Percentiles rank a stretch among this genome's conserved stretches.
Conservation (phyloP, 2,329 filamentous ascomycete genomes). For the Colletotrichum agaves region DNA sequence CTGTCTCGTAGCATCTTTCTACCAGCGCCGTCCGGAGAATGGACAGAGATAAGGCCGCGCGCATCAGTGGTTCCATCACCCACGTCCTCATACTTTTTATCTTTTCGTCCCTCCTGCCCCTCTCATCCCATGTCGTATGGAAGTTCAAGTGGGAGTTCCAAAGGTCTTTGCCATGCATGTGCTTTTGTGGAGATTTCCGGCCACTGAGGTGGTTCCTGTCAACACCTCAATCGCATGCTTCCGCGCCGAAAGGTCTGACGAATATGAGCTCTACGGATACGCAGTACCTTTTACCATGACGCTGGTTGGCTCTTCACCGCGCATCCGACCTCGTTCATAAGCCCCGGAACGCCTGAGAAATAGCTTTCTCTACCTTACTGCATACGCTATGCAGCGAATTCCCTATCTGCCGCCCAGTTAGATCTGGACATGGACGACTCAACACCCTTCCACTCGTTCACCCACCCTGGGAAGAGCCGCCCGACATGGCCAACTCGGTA, state of each 20-base stretch:
- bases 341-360: neutral
- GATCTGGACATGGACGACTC: constrained; percentile 8
- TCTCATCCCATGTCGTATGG: too few species aligned
- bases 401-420: neutral
- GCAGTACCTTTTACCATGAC: neutral
- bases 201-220: neutral
- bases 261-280: too few species aligned
- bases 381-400: neutral
- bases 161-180: constrained; percentile 22
- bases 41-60: constrained; percentile 46
- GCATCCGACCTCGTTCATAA: too few species aligned
- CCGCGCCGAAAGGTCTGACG: too few species aligned
- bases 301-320: neutral
- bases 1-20: constrained; percentile 45
- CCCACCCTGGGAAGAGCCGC: neutral
- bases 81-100: constrained; percentile 35
- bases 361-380: neutral
- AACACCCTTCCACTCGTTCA: constrained; percentile 1
- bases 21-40: constrained; percentile 23
- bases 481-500: constrained; percentile 6
- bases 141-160: too few species aligned
- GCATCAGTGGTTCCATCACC: constrained; percentile 13
- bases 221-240: too few species aligned
- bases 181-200: constrained; percentile 24
- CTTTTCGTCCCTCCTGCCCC: constrained; percentile 32